Base-by-base conservation (phyloP, 345 rosid genomes). In the Ceriops decandra region DNA sequence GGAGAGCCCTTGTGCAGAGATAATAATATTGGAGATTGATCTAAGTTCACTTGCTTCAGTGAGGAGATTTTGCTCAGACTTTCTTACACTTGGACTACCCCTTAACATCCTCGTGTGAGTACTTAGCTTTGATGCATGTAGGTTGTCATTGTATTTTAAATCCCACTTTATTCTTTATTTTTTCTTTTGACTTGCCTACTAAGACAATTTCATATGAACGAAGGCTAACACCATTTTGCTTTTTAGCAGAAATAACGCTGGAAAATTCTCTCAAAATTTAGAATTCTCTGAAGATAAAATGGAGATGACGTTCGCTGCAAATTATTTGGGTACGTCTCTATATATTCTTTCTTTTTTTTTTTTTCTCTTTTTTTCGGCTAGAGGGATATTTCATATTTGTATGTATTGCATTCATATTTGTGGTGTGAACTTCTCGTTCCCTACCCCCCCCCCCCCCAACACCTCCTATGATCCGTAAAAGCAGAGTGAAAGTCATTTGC, bases 251-350 rank as follows among this genome's bases (percentile, higher is more conserved):
- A 93, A 93, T 73, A 93, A 93, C 73, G 98, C 98, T 2, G 98
- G 98, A 21, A 76, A 87, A 31, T 91, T 76, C 85, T 89, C 95
- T 52, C 85, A 83, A 69, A 85, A 82, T 71, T 76, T 93, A 83
- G 96, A 93, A 82, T 93, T 88, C 77, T 91, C 98, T 0, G 98
- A 91, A 63, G 97, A 91, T 68, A 93, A 93, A 82, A 84, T 91
- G 60, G 97, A 93, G 84, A 83, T 93, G 87, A 91, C 98, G 51
- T 91, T 93, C 72, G 96, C 98, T 21, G 86, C 96, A 51, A 93
- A 91, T 72, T 93, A 86, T 80, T 58, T 93, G 57, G 98, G 98
- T 93, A 82, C 61, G 61, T 62, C 26, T 46, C 19, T 42, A 28
- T 17, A 26, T 47, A 53, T 17, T 42, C 5, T 0, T 16, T 52